Conservation (phyloP, 176 grass and related monocot genomes). For the Chloris gayana region DNA sequence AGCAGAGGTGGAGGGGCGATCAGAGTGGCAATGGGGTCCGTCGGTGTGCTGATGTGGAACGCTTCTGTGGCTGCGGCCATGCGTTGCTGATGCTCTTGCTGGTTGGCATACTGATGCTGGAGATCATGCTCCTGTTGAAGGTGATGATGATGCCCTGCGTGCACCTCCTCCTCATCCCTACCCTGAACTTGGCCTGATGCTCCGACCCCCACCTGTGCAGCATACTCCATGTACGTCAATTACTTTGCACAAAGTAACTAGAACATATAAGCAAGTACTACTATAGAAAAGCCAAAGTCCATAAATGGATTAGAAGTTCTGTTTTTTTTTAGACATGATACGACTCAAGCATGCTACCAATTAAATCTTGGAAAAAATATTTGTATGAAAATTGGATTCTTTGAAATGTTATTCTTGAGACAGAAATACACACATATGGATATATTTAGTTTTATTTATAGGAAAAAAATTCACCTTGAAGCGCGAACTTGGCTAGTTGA, state of each 20-base stretch:
- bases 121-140: conserved; percentile 48
- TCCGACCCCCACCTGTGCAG: conserved; percentile 45
- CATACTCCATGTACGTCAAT: neutral
- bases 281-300: neutral
- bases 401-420: no score
- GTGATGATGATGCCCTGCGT: conserved; percentile 22
- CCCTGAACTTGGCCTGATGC: conserved; percentile 29
- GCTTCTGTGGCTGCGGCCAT: conserved; percentile 4
- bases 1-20: conserved; percentile 37
- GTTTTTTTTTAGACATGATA: no score
- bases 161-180: conserved; percentile 34
- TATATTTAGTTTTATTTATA: no score
- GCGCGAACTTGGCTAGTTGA: no score
- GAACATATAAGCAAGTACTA: neutral
- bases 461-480: no score
- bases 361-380: no score
- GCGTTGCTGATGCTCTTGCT: conserved; percentile 39
- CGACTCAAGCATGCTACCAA: no score
- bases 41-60: conserved; percentile 54
- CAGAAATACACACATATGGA: no score
- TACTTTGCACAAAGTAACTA: neutral
- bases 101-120: conserved; percentile 40
- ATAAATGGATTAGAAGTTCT: neutral
- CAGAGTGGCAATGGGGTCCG: conserved; percentile 47
- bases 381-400: no score